Evolutionary conservation across 1,284 basidiomycete genomes (phyloP).

Genomic region (Leccinum pseudoinsigne): DNA sequence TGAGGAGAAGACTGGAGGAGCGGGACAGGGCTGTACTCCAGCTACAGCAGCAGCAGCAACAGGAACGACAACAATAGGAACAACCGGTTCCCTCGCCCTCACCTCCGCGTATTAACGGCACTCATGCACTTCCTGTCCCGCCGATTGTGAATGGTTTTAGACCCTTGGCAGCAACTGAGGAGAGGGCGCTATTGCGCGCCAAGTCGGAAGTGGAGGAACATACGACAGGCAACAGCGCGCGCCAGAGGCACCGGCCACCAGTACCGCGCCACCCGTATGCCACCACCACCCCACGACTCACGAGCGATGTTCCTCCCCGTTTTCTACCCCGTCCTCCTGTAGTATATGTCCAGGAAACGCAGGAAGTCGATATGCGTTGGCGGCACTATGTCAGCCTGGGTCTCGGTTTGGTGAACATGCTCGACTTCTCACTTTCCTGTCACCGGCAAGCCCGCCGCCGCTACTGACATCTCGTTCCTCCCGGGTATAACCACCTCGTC

Average conservation of each 20-base stretch:
- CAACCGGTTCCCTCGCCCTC: constrained; percentile 26
- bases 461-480: constrained; percentile 17
- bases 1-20: constrained; percentile 46
- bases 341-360: constrained; percentile 77
- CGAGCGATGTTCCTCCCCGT: constrained; percentile 43
- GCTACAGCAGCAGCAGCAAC: constrained; percentile 13
- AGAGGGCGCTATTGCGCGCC: constrained; percentile 68
- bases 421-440: constrained; percentile 14
- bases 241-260: constrained; percentile 9
- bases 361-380: constrained; percentile 62
- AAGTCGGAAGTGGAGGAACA: constrained; percentile 59
- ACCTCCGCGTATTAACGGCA: constrained; percentile 25
- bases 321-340: constrained; percentile 70
- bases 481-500: not conserved
- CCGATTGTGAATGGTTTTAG: constrained; percentile 26
- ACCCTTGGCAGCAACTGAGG: constrained; percentile 69
- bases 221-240: constrained; percentile 14
- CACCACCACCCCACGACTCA: constrained; percentile 6
- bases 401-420: constrained; percentile 16
- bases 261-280: constrained; percentile 20
- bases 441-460: constrained; percentile 23
- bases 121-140: constrained; percentile 25
- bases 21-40: constrained; percentile 41
- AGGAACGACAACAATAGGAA: not conserved
- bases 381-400: constrained; percentile 24